Conservation (phyloP, 371 early-diverging fungal species). For the Mortierella sp. region DNA sequence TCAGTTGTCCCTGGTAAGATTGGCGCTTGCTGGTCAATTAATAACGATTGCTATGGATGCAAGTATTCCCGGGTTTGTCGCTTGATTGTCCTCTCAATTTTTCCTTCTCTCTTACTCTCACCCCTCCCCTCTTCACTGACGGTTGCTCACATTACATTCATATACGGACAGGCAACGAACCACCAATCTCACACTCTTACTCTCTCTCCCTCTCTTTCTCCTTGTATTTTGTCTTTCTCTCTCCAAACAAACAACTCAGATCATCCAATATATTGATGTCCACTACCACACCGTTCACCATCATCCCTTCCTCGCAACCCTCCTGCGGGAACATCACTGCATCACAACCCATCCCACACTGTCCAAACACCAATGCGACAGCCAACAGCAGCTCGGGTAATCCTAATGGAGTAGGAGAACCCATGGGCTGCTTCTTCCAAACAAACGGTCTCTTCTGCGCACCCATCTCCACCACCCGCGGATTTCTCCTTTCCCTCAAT, state of each 20-base stretch:
- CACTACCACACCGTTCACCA: slow-evolving; percentile 18
- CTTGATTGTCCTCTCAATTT: neutral
- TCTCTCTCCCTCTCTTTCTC: neutral
- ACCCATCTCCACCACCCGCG: slow-evolving; percentile 47
- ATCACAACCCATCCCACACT: slow-evolving; percentile 17
- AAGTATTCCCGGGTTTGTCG: neutral
- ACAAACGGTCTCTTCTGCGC: slow-evolving; percentile 39
- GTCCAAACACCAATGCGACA: slow-evolving; percentile 15
- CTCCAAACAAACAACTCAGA: neutral
- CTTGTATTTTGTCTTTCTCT: neutral
- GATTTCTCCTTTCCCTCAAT: slow-evolving; percentile 35
- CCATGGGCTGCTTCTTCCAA: slow-evolving; percentile 45
- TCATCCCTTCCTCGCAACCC: slow-evolving; percentile 40
- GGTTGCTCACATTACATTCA: neutral
- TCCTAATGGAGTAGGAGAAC: neutral
- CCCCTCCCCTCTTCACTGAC: neutral
- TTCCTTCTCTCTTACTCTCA: neutral
- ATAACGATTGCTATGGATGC: no score
- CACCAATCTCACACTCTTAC: neutral
- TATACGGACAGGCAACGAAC: neutral
- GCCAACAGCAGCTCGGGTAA: neutral
- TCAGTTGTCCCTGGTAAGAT: neutral
- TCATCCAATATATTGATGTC: slow-evolving; percentile 16
- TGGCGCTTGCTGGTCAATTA: neutral
- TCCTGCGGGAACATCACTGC: slow-evolving; percentile 32